Evolutionary conservation across 768 basidiomycete genomes (phyloP), one percentile per base, ranked within the genome.

Genomic region (Russula abietina): DNA sequence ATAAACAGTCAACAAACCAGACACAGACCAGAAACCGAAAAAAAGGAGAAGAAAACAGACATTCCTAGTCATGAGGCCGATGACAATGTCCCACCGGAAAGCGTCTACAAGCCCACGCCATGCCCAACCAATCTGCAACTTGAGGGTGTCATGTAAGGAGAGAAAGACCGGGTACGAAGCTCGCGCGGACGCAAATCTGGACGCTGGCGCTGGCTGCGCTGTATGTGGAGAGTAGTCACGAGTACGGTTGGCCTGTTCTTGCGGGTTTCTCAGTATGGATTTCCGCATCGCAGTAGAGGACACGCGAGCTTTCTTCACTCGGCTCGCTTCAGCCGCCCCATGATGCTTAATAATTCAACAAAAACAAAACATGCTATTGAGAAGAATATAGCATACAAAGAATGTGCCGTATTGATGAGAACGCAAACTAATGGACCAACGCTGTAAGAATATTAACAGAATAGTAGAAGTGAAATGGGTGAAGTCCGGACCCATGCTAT

Each of bases 81-180:
- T 59, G 55, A 91, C 85, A 28, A 81, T 71, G 71, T 84, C 81
- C 87, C 88, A 89, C 33, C 88, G 81, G 71, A 83, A 88, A 16
- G 89, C 82, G 74, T 92, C 90, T 46, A 81, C 69, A 12, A 91
- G 70, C 17, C 90, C 91, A 11, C 73, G 73, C 67, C 77, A 77
- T 16, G 81, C 78, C 75, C 84, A 91, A 56, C 72, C 77, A 11
- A 83, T 62, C 68, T 91, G 89, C 3, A 90, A 75, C 69, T 75
- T 71, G 19, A 82, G 70, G 0, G 89, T 85, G 28, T 88, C 81
- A 16, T 77, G 78, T 4, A 87, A 65, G 1, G 89, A 80, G 8
- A 91, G 78, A 72, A 91, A 92, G 14, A 77, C 71, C 0, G 91
- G 89, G 73, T 91, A 92, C 2, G 79, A 72, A 3, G 80, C 71